Conservation (phyloP, 2,329 filamentous ascomycete genomes). For the Raffaelea ambrosiae region DNA sequence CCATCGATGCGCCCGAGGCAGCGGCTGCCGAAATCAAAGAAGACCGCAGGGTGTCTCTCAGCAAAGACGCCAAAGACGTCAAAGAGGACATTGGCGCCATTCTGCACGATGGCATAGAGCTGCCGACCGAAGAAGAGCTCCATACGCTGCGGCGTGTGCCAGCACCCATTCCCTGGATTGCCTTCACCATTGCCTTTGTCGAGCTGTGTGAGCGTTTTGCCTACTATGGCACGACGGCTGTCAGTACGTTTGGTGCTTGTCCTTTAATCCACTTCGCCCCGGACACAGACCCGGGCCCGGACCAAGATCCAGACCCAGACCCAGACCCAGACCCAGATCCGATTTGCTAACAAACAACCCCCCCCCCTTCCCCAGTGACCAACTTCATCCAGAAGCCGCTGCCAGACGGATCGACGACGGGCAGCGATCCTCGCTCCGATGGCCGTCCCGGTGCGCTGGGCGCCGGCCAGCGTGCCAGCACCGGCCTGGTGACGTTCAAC, state of each 20-base stretch:
- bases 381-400: conserved; percentile 53
- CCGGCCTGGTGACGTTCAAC: conserved; percentile 44
- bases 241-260: conserved; percentile 26
- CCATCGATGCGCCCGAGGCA: background rate
- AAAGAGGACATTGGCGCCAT: background rate
- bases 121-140: conserved; percentile 55
- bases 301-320: too few species aligned
- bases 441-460: conserved; percentile 43
- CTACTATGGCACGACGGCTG: conserved; percentile 62
- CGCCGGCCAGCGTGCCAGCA: conserved; percentile 47
- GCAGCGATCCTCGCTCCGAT: conserved; percentile 27
- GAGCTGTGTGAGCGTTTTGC: conserved; percentile 70
- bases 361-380: conserved; percentile 46
- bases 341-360: background rate
- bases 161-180: conserved; percentile 54
- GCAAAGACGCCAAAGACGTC: background rate
- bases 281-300: too few species aligned
- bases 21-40: background rate
- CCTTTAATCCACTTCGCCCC: too few species aligned
- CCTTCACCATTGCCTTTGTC: conserved; percentile 62
- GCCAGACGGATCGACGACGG: conserved; percentile 45
- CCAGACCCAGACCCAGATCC: background rate
- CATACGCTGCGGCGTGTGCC: conserved; percentile 52
- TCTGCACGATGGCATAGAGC: too few species aligned
- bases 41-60: too few species aligned